phyloP scores from a whole-genome alignment of 192 early-diverging fungal species.

The Mortierella claussenii region DNA sequence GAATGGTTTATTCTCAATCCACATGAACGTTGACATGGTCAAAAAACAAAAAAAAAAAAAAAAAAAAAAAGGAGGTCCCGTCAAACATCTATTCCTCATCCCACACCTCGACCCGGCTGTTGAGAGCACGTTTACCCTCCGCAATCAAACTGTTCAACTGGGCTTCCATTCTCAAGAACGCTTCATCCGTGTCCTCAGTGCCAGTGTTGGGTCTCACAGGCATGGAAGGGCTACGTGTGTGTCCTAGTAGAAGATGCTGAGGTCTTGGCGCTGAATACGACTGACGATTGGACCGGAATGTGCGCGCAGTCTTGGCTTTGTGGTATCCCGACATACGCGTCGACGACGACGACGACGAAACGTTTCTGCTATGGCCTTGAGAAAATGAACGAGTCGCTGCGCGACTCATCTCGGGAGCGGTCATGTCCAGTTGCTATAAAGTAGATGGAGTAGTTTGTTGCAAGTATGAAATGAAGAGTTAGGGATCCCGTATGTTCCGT shows the following conservation, averaged over 20 bases:
- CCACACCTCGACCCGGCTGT: slow-evolving; percentile 41
- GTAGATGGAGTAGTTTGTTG: too few species aligned
- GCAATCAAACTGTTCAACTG: slow-evolving; percentile 48
- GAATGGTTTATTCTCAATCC: too few species aligned
- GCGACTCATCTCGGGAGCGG: too few species aligned
- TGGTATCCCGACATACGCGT: slow-evolving; percentile 4
- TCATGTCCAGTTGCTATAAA: too few species aligned
- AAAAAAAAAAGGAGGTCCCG: too few species aligned
- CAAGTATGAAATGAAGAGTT: too few species aligned
- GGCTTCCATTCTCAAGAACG: slow-evolving; percentile 53
- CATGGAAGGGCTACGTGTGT: slow-evolving; percentile 22
- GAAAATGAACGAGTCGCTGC: too few species aligned
- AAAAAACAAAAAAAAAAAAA: too few species aligned
- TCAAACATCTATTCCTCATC: slow-evolving; percentile 51
- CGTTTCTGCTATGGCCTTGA: too few species aligned
- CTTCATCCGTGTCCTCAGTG: slow-evolving; percentile 44
- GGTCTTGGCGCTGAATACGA: slow-evolving; percentile 17
- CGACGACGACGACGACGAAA: too few species aligned
- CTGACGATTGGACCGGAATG: slow-evolving; percentile 12
- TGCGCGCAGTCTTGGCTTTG: slow-evolving; percentile 21
- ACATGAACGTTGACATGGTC: too few species aligned
- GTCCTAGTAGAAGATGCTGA: neutral
- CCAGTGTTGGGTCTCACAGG: slow-evolving; percentile 40
- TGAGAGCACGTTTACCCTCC: slow-evolving; percentile 45
- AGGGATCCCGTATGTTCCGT: too few species aligned